Base-by-base conservation (phyloP, 192 early-diverging fungal genomes). In the Coemansia sp. region DNA sequence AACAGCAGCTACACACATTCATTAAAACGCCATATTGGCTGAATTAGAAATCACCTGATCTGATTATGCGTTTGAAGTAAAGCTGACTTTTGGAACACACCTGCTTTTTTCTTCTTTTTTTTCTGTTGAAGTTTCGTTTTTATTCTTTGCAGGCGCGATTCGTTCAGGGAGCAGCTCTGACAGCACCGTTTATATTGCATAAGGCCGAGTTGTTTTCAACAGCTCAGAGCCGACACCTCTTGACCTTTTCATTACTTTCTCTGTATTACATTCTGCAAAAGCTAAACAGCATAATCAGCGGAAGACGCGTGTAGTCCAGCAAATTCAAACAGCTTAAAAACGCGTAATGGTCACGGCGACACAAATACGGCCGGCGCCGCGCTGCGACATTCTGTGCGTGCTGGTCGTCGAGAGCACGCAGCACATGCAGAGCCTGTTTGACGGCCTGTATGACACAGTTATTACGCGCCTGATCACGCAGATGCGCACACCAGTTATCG, bases 341-440 rank as follows among this genome's bases (percentile, higher is more conserved):
- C 43, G 16, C 21, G 44, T 8, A 11, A 78, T 78, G 75, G 75
- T 72, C 16, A 46, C 64, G 35, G 58, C 69, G 28, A 78, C 63
- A 48, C 75, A 71, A 45, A 78, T 72, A 61, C 69, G 75, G 49
- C 61, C 75, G 46, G 62, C 61, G 28, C 75, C 56, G 58, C 65
- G 75, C 38, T 78, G 58, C 65, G 77, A 80, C 57, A 80, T 71
- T 49, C 67, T 80, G 19, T 80, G 77, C 40, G 77, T 80, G 21
- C 61, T 80, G 33, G 77, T 80, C 5, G 61, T 80, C 24, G 77
- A 80, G 52, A 80, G 71, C 57, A 70, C 77, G 10, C 70, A 80
- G 50, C 71, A 71, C 29, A 69, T 80, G 62, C 71, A 70, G 56
- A 31, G 57, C 45, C 56, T 70, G 27, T 73, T 80, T 29, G 67